Base-by-base conservation (phyloP, 352 stramenopile species). In the Phytophthora pini region DNA sequence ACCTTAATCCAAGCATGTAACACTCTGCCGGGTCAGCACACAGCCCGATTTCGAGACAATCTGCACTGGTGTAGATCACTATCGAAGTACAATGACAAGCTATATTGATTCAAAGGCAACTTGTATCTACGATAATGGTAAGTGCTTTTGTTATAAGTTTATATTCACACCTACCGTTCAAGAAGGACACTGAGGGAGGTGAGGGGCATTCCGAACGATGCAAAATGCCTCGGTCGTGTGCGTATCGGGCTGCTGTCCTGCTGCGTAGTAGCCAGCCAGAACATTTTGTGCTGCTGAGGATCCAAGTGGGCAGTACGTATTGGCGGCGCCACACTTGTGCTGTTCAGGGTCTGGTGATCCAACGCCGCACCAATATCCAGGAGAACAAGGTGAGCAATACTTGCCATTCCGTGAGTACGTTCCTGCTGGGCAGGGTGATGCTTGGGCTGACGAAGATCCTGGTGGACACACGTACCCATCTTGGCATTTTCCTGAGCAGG, bases 341-440 rank as follows among this genome's bases (percentile, higher is more conserved):
- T 91, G 85, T 29, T 74, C 69, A 0, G 68, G 74, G 47, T 80
- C 76, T 2, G 74, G 66, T 0, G 79, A 90, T 11, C 57, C 82
- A 6, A 52, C 34, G 4, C 26, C 38, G 29, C 84, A 92, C 78
- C 79, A 92, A 65, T 80, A 90, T 1, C 86, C 82, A 39, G 82
- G 80, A 27, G 64, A 64, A 32, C 86, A 94, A 6, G 72, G 68
- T 3, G 72, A 47, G 43, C 83, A 94, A 1, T 60, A 47, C 22
- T 85, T 66, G n/a, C 80, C 82, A 41, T 88, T 89, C 17, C 61
- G 65, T 3, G 83, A 81, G 56, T 89, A 92, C 9, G 74, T 73
- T 1, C 86, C 86, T 7, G 80, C 76, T 32, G 73, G 61, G 59
- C 86, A 94, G 6, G 79, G 72, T 22, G 61, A 65, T 54, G 85